These are phyloP conservation scores for Claviceps quebecensis DNA, from an alignment of 2,329 filamentous ascomycete genomes.

Conservation along the genomic window DNA sequence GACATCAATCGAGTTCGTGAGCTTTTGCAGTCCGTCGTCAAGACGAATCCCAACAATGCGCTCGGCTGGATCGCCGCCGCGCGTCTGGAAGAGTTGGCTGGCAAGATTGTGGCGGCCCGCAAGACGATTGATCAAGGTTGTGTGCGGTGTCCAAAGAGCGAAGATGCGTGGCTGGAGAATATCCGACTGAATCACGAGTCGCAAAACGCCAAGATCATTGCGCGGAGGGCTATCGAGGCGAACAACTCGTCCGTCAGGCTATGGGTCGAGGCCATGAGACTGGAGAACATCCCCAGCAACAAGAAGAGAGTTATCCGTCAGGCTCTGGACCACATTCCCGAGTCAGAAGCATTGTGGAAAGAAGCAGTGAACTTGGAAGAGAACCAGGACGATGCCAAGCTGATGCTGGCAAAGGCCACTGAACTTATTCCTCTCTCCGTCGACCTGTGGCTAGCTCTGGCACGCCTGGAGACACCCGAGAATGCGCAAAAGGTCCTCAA, in stretches of 20 bases:
- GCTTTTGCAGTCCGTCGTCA: slow-evolving; percentile 90
- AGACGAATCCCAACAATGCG: slow-evolving; percentile 88
- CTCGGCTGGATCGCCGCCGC: slow-evolving; percentile 94
- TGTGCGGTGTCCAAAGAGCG: slow-evolving; percentile 80
- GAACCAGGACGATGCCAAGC: slow-evolving; percentile 69
- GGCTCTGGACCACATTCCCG: slow-evolving; percentile 81
- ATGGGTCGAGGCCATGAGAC: slow-evolving; percentile 90
- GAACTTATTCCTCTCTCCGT: slow-evolving; percentile 89
- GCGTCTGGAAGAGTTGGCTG: slow-evolving; percentile 80
- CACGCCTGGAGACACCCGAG: slow-evolving; percentile 74
- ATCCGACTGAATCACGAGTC: slow-evolving; percentile 76
- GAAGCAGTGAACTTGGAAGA: slow-evolving; percentile 93
- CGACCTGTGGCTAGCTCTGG: slow-evolving; percentile 88
- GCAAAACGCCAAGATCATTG: slow-evolving; percentile 90
- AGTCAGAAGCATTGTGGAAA: slow-evolving; percentile 96
- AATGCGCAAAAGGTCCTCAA: slow-evolving; percentile 94
- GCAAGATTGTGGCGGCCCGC: slow-evolving; percentile 78
- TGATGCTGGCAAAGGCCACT: slow-evolving; percentile 86
- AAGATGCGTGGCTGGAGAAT: slow-evolving; percentile 92
- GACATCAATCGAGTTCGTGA: slow-evolving; percentile 90
- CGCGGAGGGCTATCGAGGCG: slow-evolving; percentile 80
- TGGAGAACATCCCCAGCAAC: slow-evolving; percentile 68
- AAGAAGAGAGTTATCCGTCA: slow-evolving; percentile 89
- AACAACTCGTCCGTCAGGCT: slow-evolving; percentile 79
- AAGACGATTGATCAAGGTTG: slow-evolving; percentile 81